phyloP scores from a whole-genome alignment of 2,329 filamentous ascomycete genomes.

The Beauveria asiatica region DNA sequence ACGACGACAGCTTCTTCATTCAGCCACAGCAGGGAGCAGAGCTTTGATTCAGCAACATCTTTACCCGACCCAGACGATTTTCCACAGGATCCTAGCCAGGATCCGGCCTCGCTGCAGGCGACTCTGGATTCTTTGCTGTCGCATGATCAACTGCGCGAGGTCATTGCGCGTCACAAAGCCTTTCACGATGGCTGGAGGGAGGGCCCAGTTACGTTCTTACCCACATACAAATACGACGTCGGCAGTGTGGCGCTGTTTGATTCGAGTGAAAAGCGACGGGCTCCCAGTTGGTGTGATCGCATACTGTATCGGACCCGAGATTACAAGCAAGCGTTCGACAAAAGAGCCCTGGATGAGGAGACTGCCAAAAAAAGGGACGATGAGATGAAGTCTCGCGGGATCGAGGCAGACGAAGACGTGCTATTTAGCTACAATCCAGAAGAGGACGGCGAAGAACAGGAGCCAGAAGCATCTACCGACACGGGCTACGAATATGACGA shows the following conservation, averaged over 20 bases:
- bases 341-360: conserved; percentile 53
- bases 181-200: conserved; percentile 92
- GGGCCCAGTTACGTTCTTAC: conserved; percentile 78
- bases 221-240: conserved; percentile 96
- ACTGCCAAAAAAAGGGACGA: conserved; percentile 65
- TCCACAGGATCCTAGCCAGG: conserved; percentile 57
- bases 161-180: conserved; percentile 66
- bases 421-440: conserved; percentile 88
- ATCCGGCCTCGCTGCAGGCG: conserved; percentile 80
- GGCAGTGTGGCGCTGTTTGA: conserved; percentile 91
- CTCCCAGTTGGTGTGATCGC: conserved; percentile 94
- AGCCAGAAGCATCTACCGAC: conserved; percentile 18
- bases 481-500: conserved; percentile 50
- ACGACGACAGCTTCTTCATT: conserved; percentile 26
- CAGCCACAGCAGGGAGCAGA: conserved; percentile 24
- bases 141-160: conserved; percentile 75
- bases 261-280: conserved; percentile 85
- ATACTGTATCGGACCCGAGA: conserved; percentile 75
- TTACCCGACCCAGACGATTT: conserved; percentile 60
- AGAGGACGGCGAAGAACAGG: conserved; percentile 19
- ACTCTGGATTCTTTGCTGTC: conserved; percentile 80
- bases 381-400: conserved; percentile 73
- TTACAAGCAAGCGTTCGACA: conserved; percentile 59
- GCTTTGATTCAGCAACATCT: conserved; percentile 31
- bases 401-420: conserved; percentile 75